A percentile compares a stretch with the other conserved stretches of the same genome.
These are phyloP conservation scores for Saccharomyces hybrid DNA, from an alignment of 1,139 yeast species.

Conservation along the genomic window DNA sequence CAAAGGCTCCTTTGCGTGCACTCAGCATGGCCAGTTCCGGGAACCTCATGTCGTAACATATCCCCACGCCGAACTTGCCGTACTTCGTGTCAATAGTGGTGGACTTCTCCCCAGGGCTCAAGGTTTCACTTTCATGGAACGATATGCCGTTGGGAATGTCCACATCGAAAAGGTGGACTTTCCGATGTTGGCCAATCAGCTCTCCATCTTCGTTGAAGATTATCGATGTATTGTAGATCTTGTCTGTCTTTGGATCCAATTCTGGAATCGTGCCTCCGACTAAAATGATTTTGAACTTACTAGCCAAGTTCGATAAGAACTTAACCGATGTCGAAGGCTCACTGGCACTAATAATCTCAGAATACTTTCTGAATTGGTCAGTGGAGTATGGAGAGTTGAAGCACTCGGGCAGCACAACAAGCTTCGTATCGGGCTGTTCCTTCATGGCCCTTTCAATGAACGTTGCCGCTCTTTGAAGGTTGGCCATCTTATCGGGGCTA, in stretches of 20 bases:
- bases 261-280: slow-evolving; percentile 95
- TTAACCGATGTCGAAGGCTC: slow-evolving; percentile 43
- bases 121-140: slow-evolving; percentile 70
- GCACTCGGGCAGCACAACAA: slow-evolving; percentile 57
- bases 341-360: slow-evolving; percentile 56
- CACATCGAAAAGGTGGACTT: slow-evolving; percentile 83
- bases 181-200: slow-evolving; percentile 77
- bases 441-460: slow-evolving; percentile 45
- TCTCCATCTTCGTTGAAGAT: slow-evolving; percentile 66
- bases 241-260: slow-evolving; percentile 44
- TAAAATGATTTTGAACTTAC: slow-evolving; percentile 49
- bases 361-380: slow-evolving; percentile 73
- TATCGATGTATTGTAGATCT: slow-evolving; percentile 73
- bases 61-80: slow-evolving; percentile 81
- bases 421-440: slow-evolving; percentile 47
- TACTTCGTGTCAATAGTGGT: slow-evolving; percentile 65
- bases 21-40: slow-evolving; percentile 83
- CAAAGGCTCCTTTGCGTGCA: slow-evolving; percentile 69
- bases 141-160: slow-evolving; percentile 85
- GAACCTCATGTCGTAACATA: slow-evolving; percentile 87
- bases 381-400: slow-evolving; percentile 94
- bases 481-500: slow-evolving; percentile 47
- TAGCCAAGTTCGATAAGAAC: slow-evolving; percentile 58
- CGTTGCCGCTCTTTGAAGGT: slow-evolving; percentile 45
- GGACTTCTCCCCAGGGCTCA: slow-evolving; percentile 72